Percentiles rank a stretch among this genome's conserved stretches.
Conservation (phyloP, 2,329 filamentous ascomycete species). For the Scedosporium boydii region DNA sequence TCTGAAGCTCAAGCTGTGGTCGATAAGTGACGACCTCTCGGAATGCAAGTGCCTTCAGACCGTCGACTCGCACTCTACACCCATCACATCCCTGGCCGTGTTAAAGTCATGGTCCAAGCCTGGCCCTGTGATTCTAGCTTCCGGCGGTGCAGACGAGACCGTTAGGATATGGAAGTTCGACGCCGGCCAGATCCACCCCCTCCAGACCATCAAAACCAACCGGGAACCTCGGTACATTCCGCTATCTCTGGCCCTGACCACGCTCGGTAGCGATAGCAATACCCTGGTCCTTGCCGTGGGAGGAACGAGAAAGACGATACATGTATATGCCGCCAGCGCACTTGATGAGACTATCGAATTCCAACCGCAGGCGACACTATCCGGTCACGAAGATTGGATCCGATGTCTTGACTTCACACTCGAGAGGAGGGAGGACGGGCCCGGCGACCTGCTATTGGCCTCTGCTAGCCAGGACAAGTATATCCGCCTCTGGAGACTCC, state of each 20-base stretch:
- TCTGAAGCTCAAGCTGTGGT: slow-evolving; percentile 64
- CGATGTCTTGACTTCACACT: slow-evolving; percentile 70
- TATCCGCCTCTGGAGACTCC: slow-evolving; percentile 83
- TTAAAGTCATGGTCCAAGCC: slow-evolving; percentile 19
- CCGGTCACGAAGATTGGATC: slow-evolving; percentile 93
- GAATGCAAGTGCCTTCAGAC: slow-evolving; percentile 39
- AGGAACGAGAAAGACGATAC: slow-evolving; percentile 74
- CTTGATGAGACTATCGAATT: slow-evolving; percentile 40
- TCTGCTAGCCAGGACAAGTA: slow-evolving; percentile 98
- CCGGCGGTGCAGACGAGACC: slow-evolving; percentile 72
- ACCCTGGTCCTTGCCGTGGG: slow-evolving; percentile 68
- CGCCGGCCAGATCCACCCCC: slow-evolving; percentile 35
- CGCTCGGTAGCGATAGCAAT: slow-evolving; percentile 41
- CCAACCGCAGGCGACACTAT: slow-evolving; percentile 63
- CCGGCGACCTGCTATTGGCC: slow-evolving; percentile 68
- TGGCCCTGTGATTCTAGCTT: slow-evolving; percentile 49
- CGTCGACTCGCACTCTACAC: slow-evolving; percentile 54
- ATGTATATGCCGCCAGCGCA: slow-evolving; percentile 59
- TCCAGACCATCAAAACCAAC: slow-evolving; percentile 62
- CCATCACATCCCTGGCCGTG: slow-evolving; percentile 60
- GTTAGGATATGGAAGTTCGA: slow-evolving; percentile 60
- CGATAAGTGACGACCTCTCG: slow-evolving; percentile 16
- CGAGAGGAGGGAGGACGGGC: slow-evolving; percentile 39
- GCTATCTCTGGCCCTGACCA: slow-evolving; percentile 60
- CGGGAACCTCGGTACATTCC: slow-evolving; percentile 66